Percentiles rank a stretch among this genome's conserved stretches.
phyloP scores from a whole-genome alignment of 2,329 filamentous ascomycete genomes.

The Microcyclosporella mali region DNA sequence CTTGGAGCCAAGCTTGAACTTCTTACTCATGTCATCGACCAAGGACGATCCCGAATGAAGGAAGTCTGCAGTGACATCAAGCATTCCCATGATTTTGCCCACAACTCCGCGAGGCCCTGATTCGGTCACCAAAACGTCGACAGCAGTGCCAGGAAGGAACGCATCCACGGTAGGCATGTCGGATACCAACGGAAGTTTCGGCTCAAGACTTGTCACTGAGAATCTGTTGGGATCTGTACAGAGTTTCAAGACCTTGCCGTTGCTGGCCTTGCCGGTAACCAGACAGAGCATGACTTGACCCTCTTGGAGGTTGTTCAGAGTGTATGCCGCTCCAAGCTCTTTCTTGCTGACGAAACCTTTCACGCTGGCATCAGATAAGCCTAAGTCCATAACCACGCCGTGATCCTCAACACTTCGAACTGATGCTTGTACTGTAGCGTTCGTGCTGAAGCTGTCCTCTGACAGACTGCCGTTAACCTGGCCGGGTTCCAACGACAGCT shows the following conservation, averaged over 20 bases:
- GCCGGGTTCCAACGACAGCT: conserved; percentile 75
- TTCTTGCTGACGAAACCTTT: conserved; percentile 81
- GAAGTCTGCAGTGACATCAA: conserved; percentile 85
- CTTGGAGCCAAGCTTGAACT: conserved; percentile 78
- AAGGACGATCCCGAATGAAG: conserved; percentile 78
- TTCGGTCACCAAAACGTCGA: conserved; percentile 76
- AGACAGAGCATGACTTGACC: conserved; percentile 81
- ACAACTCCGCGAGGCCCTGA: conserved; percentile 66
- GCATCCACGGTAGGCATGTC: conserved; percentile 82
- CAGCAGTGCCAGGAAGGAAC: conserved; percentile 85
- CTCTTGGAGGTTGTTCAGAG: conserved; percentile 65
- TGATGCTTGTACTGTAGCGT: conserved; percentile 78
- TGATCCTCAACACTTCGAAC: conserved; percentile 93
- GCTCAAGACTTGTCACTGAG: conserved; percentile 15
- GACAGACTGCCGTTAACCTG: conserved; percentile 65
- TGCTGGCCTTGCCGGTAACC: conserved; percentile 66
- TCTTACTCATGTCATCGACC: conserved; percentile 61
- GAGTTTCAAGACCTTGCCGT: conserved; percentile 80
- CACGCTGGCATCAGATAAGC: conserved; percentile 60
- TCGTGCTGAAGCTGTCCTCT: conserved; percentile 64
- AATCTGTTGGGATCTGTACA: conserved; percentile 58
- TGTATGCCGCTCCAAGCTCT: conserved; percentile 63
- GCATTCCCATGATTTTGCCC: conserved; percentile 85
- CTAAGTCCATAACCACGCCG: conserved; percentile 87
- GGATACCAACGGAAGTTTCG: conserved; percentile 42